Evolutionary conservation across 208 protist species (phyloP).

Genomic region (Kentomonas sorsogonicus): DNA sequence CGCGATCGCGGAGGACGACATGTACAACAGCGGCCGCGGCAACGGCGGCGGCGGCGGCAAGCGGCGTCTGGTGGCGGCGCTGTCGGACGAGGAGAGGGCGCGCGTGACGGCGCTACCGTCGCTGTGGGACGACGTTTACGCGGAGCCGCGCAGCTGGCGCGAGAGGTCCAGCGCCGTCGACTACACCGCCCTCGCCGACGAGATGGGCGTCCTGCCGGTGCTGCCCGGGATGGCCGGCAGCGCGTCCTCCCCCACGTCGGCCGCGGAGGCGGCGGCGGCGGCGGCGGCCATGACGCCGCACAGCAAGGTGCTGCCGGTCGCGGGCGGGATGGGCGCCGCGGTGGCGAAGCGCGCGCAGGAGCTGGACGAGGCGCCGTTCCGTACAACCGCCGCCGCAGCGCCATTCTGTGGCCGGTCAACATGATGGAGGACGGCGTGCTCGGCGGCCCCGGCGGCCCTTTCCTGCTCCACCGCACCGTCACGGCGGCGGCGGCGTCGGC

Average conservation of each 20-base stretch:
- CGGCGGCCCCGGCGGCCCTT: slow-evolving; percentile 29
- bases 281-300: too few species aligned
- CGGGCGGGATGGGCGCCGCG: too few species aligned
- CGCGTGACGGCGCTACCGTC: slow-evolving; percentile 13
- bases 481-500: not conserved
- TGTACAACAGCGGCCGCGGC: not conserved
- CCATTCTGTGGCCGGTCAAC: slow-evolving; percentile 27
- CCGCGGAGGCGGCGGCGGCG: too few species aligned
- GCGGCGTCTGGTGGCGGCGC: not conserved
- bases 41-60: not conserved
- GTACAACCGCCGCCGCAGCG: slow-evolving; percentile 16
- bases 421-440: slow-evolving; percentile 9
- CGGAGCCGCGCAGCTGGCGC: slow-evolving; percentile 9
- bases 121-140: slow-evolving; percentile 27
- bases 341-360: not conserved
- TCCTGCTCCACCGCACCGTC: slow-evolving; percentile 23
- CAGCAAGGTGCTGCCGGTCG: too few species aligned
- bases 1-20: not conserved
- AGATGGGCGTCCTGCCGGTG: too few species aligned
- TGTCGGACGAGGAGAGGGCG: not conserved
- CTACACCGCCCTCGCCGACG: too few species aligned
- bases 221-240: too few species aligned
- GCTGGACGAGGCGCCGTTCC: slow-evolving; percentile 3
- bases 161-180: not conserved
- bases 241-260: too few species aligned